A percentile compares a stretch with the other conserved stretches of the same genome.
These are phyloP conservation scores for Cladochytrium tenue DNA, from an alignment of 371 early-diverging fungal genomes.

Conservation along the genomic window DNA sequence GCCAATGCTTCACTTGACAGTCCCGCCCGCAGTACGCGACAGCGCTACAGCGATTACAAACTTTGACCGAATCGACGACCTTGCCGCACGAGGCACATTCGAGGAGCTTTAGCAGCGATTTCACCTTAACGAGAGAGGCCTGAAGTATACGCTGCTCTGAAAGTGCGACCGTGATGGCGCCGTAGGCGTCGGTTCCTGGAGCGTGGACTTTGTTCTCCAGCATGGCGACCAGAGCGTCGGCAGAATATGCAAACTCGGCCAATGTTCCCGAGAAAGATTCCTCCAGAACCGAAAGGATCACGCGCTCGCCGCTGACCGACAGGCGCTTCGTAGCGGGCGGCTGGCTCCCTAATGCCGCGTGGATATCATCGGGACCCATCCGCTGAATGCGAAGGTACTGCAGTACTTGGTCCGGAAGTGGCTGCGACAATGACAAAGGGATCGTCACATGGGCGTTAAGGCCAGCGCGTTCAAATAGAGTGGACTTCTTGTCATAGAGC, in stretches of 20 bases:
- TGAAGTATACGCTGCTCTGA: slow-evolving; percentile 12
- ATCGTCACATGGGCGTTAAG: slow-evolving; percentile 6
- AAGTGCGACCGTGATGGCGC: slow-evolving; percentile 7
- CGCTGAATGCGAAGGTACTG: slow-evolving; percentile 38
- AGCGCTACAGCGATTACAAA: slow-evolving; percentile 5
- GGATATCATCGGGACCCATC: background rate
- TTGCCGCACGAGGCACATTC: slow-evolving; percentile 13
- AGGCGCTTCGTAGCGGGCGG: background rate
- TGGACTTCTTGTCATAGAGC: slow-evolving; percentile 20
- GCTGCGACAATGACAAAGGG: slow-evolving; percentile 14
- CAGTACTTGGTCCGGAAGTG: slow-evolving; percentile 24
- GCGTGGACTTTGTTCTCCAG: background rate
- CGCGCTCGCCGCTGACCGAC: slow-evolving; percentile 7
- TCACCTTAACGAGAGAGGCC: background rate
- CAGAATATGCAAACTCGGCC: background rate
- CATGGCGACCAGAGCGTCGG: background rate
- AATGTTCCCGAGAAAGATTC: slow-evolving; percentile 12
- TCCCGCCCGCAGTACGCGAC: slow-evolving; percentile 11
- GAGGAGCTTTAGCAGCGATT: background rate
- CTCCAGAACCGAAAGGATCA: slow-evolving; percentile 2
- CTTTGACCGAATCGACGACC: background rate
- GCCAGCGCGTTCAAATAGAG: slow-evolving; percentile 4
- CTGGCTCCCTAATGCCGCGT: background rate
- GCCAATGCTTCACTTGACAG: slow-evolving; percentile 14
- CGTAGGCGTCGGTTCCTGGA: slow-evolving; percentile 3